Conservation (phyloP, 2,329 filamentous ascomycete species). For the Alternaria gaisen region DNA sequence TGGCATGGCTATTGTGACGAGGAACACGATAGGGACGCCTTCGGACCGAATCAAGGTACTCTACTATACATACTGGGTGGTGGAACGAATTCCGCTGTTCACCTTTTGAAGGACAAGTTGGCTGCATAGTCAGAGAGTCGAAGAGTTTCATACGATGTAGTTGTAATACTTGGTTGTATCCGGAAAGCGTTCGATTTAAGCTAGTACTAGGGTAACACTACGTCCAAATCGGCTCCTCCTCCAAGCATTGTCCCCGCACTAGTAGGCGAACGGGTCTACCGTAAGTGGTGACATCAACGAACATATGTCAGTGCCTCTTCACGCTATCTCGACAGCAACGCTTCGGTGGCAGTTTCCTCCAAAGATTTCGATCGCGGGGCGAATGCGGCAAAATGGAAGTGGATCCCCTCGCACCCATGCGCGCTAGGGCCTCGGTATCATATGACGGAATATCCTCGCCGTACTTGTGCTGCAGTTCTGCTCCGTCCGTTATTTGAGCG, state of each 20-base stretch:
- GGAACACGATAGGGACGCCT: neutral
- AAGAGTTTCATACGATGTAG: neutral
- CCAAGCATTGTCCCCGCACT: neutral
- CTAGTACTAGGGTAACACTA: neutral
- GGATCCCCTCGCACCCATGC: slow-evolving; percentile 17
- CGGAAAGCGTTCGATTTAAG: neutral
- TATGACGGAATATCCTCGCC: slow-evolving; percentile 32
- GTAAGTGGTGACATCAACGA: slow-evolving; percentile 25
- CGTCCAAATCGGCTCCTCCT: neutral
- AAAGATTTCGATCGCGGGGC: slow-evolving; percentile 11
- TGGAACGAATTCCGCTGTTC: slow-evolving; percentile 9
- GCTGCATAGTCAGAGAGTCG: neutral
- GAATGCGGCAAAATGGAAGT: slow-evolving; percentile 25
- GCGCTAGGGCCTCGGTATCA: slow-evolving; percentile 41
- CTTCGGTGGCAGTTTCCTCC: neutral
- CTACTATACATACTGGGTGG: slow-evolving; percentile 10
- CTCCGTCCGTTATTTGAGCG: neutral
- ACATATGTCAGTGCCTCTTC: slow-evolving; percentile 3
- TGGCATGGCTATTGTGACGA: slow-evolving; percentile 7
- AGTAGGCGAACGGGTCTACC: slow-evolving; percentile 1
- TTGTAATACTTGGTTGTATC: neutral
- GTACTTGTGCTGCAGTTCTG: slow-evolving; percentile 5
- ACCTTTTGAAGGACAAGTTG: neutral
- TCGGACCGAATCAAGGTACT: slow-evolving; percentile 3
- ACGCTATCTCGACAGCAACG: neutral